These are phyloP conservation scores for Carex sylvatica DNA, from an alignment of 202 grass and related monocot genomes.

Conservation along the genomic window DNA sequence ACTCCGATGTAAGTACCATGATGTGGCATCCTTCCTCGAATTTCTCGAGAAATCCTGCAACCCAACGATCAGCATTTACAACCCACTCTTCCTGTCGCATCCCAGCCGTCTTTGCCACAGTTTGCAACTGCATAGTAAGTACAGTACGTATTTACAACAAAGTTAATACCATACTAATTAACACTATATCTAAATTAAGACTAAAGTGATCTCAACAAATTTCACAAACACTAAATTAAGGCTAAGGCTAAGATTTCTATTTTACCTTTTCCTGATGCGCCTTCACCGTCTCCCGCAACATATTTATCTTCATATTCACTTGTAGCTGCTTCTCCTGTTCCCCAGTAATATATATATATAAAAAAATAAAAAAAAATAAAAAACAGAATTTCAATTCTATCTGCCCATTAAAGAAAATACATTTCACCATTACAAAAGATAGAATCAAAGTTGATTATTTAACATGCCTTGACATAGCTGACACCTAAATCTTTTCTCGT, in stretches of 20 bases:
- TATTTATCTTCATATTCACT: constrained; percentile 96
- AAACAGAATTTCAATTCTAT: constrained; percentile 11
- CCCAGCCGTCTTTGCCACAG: constrained; percentile 77
- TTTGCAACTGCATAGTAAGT: constrained; percentile 64
- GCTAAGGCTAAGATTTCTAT: not conserved
- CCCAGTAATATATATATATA: not conserved
- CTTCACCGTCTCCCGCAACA: constrained; percentile 88
- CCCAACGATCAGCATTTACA: constrained; percentile 85
- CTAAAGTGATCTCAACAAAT: not conserved
- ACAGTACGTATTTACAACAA: constrained; percentile 17
- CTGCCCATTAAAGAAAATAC: not conserved
- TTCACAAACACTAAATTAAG: not conserved
- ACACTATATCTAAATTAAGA: not conserved
- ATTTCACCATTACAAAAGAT: not conserved
- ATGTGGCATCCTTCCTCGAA: constrained; percentile 90
- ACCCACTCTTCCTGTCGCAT: constrained; percentile 86
- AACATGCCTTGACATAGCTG: constrained; percentile 91
- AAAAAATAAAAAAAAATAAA: constrained; percentile 8
- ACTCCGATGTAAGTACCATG: constrained; percentile 42
- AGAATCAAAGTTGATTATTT: constrained; percentile 12
- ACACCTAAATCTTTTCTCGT: constrained; percentile 89
- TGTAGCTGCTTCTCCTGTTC: constrained; percentile 89
- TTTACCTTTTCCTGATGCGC: constrained; percentile 90
- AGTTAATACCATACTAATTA: not conserved
- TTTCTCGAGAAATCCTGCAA: constrained; percentile 95